Base-by-base conservation (phyloP, 108 stramenopile species). In the Nitzschia inconspicua region DNA sequence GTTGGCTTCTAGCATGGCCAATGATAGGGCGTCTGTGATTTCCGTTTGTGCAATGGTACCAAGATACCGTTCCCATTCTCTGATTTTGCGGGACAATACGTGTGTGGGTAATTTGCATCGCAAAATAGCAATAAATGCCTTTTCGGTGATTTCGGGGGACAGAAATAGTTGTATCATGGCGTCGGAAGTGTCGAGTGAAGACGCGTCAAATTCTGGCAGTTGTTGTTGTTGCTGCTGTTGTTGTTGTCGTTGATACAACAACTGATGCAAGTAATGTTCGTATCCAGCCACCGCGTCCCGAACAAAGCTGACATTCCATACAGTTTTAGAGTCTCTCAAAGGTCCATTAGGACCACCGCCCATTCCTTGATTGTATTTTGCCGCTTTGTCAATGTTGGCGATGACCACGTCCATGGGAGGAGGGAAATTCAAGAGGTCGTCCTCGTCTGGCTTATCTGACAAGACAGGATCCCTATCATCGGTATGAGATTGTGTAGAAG, bases 1-100 rank as follows among this genome's bases (percentile, higher is more conserved):
- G 66, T 92, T 88, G 25, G 90, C 90, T 57, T 85, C 78, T 42
- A 92, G 51, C 47, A 92, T 70, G 23, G 83, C 72, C 29, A 88
- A 70, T 16, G 90, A 86, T 24, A 92, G 55, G 29, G 40, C 49
- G 42, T 88, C 83, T 13, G 85, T 88, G 46, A 92, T 59, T 39
- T 41, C 16, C 30, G 90, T 88, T 65, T 66, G 46, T 39, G 73
- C 74, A 11, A 86, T 57, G 31, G 54, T 55, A 32, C 90, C 90
- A 40, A 92, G 62, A 46, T 81, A 75, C 7, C 71, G 62, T 68
- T 92, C 90, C 76, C 81, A 73, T 29, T 77, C 57, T 40, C 88
- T 63, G 42, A 86, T 68, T 56, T 72, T 68, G 42, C 57, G 46
- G 3, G 85, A 82, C 25, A 89, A 57, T 18, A 71, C 46, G 11